Conservation (phyloP, 2,329 filamentous ascomycete genomes). For the Cladosporium sphaerospermum region DNA sequence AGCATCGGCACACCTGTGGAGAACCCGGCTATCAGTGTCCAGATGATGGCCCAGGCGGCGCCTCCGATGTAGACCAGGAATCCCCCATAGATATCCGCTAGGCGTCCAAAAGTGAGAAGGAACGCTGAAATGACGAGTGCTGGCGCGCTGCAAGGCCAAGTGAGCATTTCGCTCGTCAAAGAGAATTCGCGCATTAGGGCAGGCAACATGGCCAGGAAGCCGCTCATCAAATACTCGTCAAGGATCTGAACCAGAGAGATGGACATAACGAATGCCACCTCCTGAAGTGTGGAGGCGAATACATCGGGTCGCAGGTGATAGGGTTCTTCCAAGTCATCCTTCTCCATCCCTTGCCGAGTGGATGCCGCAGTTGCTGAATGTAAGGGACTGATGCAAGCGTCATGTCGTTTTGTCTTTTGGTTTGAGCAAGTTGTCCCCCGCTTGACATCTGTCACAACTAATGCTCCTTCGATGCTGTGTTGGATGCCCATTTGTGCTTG, state of each 20-base stretch:
- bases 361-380: no score
- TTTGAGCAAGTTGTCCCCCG: no score
- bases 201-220: constrained; percentile 65
- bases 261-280: constrained; percentile 57
- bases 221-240: constrained; percentile 67
- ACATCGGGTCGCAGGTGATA: constrained; percentile 41
- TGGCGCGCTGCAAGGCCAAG: constrained; percentile 49
- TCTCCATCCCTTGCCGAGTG: no score
- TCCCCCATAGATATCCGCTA: constrained; percentile 56
- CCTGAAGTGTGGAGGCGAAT: constrained; percentile 48
- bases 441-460: no score
- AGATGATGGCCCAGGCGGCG: constrained; percentile 39
- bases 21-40: constrained; percentile 29
- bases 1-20: constrained; percentile 29
- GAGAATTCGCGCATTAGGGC: constrained; percentile 47
- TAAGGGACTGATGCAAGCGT: no score
- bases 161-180: constrained; percentile 35
- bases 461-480: no score
- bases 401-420: constrained; percentile 26
- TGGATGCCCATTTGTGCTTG: no score
- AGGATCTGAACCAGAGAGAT: constrained; percentile 26
- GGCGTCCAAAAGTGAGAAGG: constrained; percentile 40
- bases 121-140: constrained; percentile 44
- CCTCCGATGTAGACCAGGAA: constrained; percentile 55
- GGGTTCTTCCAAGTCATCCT: no score